Evolutionary conservation across 352 stramenopile genomes (phyloP).

Genomic region (Phytophthora constricta): DNA sequence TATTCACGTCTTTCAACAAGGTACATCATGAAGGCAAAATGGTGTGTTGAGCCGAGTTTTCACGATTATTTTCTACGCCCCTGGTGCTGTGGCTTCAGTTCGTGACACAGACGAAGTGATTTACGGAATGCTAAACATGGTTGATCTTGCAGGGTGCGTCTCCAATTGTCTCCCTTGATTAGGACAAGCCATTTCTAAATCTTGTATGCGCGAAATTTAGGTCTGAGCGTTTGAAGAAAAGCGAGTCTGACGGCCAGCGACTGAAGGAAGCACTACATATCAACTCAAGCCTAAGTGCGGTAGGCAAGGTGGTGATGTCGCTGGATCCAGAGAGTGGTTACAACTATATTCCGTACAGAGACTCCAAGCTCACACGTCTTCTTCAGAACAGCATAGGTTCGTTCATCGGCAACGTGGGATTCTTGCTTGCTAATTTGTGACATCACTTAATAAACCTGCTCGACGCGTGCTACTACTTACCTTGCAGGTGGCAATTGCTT

Average conservation of each 20-base stretch:
- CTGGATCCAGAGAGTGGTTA: constrained; percentile 86
- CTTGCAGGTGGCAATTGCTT: constrained; percentile 84
- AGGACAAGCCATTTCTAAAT: too few relatives aligned
- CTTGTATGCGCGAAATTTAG: constrained; percentile 20
- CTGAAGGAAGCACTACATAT: constrained; percentile 89
- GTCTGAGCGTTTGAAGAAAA: constrained; percentile 88
- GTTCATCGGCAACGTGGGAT: background rate
- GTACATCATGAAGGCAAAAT: too few relatives aligned
- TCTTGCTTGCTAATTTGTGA: background rate
- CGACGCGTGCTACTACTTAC: background rate
- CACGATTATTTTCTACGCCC: too few relatives aligned
- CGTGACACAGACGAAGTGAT: constrained; percentile 77
- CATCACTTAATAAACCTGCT: background rate
- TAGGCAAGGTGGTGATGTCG: constrained; percentile 90
- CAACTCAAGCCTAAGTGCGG: constrained; percentile 84
- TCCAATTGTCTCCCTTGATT: too few relatives aligned
- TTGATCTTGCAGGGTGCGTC: constrained; percentile 72
- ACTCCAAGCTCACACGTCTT: constrained; percentile 85
- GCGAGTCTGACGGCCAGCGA: constrained; percentile 83
- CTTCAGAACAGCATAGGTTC: constrained; percentile 87
- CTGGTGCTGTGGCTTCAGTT: too few relatives aligned
- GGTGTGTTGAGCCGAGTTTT: too few relatives aligned
- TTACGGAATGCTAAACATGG: constrained; percentile 88
- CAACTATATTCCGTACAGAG: constrained; percentile 89
- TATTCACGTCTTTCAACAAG: constrained; percentile 87